Evolutionary conservation across 495 filamentous ascomycete species (phyloP).

Genomic region (Aspergillus campestris): DNA sequence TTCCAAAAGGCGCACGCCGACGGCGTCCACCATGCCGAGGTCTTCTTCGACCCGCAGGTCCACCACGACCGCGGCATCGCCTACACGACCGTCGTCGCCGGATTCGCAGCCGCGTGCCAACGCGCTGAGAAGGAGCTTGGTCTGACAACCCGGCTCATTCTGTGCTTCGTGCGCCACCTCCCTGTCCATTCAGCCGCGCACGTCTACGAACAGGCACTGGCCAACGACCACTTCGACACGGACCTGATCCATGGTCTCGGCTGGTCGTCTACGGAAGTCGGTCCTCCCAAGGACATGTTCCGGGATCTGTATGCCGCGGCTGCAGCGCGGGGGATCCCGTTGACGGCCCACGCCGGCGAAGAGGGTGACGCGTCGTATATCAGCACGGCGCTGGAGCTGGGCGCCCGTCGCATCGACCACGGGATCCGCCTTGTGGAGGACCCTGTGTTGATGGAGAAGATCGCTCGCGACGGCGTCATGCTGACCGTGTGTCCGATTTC

Average conservation of each 20-base stretch:
- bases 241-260: slow-evolving; percentile 55
- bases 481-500: slow-evolving; percentile 67
- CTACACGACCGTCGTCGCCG: slow-evolving; percentile 50
- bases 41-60: slow-evolving; percentile 76
- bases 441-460: slow-evolving; percentile 44
- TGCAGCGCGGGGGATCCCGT: slow-evolving; percentile 36
- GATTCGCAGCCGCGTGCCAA: slow-evolving; percentile 49
- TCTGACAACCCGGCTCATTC: slow-evolving; percentile 53
- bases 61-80: slow-evolving; percentile 56
- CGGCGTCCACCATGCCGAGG: slow-evolving; percentile 64
- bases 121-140: slow-evolving; percentile 56
- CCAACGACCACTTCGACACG: slow-evolving; percentile 41
- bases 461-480: slow-evolving; percentile 48
- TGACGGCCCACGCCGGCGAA: slow-evolving; percentile 68
- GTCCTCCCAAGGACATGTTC: slow-evolving; percentile 57
- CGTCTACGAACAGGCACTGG: slow-evolving; percentile 40
- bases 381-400: slow-evolving; percentile 51
- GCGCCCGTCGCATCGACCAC: slow-evolving; percentile 60
- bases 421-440: slow-evolving; percentile 60
- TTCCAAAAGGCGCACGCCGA: slow-evolving; percentile 55
- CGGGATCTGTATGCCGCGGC: slow-evolving; percentile 50
- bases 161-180: slow-evolving; percentile 64
- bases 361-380: slow-evolving; percentile 65
- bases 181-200: slow-evolving; percentile 43
- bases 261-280: slow-evolving; percentile 57